Evolutionary conservation across 1,284 basidiomycete species (phyloP).

Genomic region (Boletus mariae): DNA sequence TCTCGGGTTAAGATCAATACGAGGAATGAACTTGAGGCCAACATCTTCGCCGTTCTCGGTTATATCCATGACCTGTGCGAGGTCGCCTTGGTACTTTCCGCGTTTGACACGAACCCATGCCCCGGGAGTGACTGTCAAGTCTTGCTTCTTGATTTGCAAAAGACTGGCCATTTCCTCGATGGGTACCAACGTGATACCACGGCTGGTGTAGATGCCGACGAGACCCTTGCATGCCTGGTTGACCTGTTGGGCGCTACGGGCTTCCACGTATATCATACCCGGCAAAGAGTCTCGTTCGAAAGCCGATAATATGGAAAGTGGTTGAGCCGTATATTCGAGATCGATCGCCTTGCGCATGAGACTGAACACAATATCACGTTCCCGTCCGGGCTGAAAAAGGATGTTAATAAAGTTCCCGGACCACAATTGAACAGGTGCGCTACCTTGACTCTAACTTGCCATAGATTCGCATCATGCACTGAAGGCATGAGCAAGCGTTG

Average conservation of each 20-base stretch:
- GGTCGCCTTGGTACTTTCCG: constrained; percentile 91
- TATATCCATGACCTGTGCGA: constrained; percentile 94
- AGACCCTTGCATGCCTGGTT: constrained; percentile 84
- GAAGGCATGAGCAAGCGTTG: constrained; percentile 93
- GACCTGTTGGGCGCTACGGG: constrained; percentile 84
- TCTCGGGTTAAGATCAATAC: constrained; percentile 92
- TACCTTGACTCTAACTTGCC: constrained; percentile 94
- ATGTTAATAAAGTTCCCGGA: constrained; percentile 2
- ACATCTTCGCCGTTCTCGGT: constrained; percentile 93
- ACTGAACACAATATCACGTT: constrained; percentile 90
- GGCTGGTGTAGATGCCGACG: constrained; percentile 85
- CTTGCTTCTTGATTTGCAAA: constrained; percentile 94
- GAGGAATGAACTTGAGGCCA: constrained; percentile 91
- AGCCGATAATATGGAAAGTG: constrained; percentile 84
- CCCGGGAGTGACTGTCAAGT: constrained; percentile 79
- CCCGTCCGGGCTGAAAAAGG: constrained; percentile 71
- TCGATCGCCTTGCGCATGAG: constrained; percentile 91
- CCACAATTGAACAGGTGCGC: constrained; percentile 19
- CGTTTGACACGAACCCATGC: constrained; percentile 95
- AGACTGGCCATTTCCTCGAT: constrained; percentile 99
- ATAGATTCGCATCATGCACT: constrained; percentile 92
- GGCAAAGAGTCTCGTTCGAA: constrained; percentile 95
- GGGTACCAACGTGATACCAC: constrained; percentile 84
- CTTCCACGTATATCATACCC: constrained; percentile 96
- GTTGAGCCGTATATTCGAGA: constrained; percentile 70